Conservation (phyloP, 2,329 filamentous ascomycete genomes). For the Cordyceps farinosa region DNA sequence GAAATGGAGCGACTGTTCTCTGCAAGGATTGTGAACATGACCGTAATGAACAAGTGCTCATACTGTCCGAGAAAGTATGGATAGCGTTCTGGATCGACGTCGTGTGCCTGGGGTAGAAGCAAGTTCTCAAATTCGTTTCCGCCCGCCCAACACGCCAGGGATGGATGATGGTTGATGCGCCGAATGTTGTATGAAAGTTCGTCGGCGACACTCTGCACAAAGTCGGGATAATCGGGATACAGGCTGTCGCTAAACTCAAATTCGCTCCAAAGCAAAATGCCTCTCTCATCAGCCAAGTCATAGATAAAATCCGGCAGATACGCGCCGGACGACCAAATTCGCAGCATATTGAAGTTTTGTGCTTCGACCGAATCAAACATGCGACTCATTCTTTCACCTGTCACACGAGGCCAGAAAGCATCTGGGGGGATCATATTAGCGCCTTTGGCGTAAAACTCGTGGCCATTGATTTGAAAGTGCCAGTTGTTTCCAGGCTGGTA, state of each 20-base stretch:
- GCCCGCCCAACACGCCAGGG: slow-evolving; percentile 51
- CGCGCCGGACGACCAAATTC: slow-evolving; percentile 58
- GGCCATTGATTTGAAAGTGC: slow-evolving; percentile 64
- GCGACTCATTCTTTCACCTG: slow-evolving; percentile 45
- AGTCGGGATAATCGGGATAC: slow-evolving; percentile 52
- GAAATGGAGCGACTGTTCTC: slow-evolving; percentile 16
- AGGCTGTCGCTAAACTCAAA: slow-evolving; percentile 60
- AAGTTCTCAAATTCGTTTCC: slow-evolving; percentile 60
- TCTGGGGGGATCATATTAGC: slow-evolving; percentile 62
- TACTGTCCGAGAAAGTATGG: slow-evolving; percentile 10
- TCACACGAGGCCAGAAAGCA: slow-evolving; percentile 60
- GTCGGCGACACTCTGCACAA: slow-evolving; percentile 51
- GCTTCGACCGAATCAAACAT: slow-evolving; percentile 48
- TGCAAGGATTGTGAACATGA: slow-evolving; percentile 8
- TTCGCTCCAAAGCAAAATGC: slow-evolving; percentile 60
- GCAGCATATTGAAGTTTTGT: slow-evolving; percentile 59
- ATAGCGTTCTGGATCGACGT: neutral
- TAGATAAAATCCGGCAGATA: slow-evolving; percentile 62
- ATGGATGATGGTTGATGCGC: slow-evolving; percentile 58
- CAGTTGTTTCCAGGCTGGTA: slow-evolving; percentile 42
- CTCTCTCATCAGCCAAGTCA: slow-evolving; percentile 58
- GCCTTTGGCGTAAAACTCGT: slow-evolving; percentile 61
- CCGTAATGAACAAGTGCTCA: slow-evolving; percentile 14
- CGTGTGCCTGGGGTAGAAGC: slow-evolving; percentile 34
- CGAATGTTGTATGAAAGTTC: slow-evolving; percentile 59